Evolutionary conservation across 83 land plant genomes (phyloP), one percentile per base, ranked within the genome.

Genomic region (Isoetes engelmannii): DNA sequence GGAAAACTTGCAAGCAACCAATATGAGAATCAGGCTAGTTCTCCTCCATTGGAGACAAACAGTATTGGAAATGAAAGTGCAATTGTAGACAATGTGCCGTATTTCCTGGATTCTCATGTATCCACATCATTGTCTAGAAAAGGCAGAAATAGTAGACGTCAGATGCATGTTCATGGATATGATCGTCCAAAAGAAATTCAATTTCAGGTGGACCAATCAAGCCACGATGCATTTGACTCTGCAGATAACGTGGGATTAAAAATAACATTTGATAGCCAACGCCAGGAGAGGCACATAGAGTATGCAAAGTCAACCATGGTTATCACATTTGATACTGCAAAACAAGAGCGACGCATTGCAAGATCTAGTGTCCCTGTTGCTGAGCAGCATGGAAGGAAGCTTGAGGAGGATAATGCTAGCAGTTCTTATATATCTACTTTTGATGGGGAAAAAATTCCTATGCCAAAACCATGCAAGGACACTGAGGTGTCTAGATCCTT

Each of bases 321-420:
- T 59, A 42, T 59, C 19, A 59, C 62, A 1, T 59, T 59, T 18
- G 62, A 59, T 37, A 59, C 62, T 20, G 19, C 62, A 18, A 59
- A 42, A 10, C 18, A 59, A 42, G 62, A 59, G 19, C 18, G 62
- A 18, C 62, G 28, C 28, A 59, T 59, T 18, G 62, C 1, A 10
- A 18, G 37, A 28, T 28, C 37, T 28, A 28, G 37, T 28, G 37
- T 28, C 37, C 37, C 37, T 28, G 37, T 28, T 59, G 20, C 62
- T 37, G 19, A 18, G 62, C 0, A 19, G 3, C 8, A 42, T 18
- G 8, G 28, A 42, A 12, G 62, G 62, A 19, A 42, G 12, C 1
- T 1, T 8, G 10, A 59, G 28, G 55, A 51, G 55, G 15, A 51
- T 1, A 12, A 51, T 12, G 15, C 3, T 12, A 12, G 55, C 13